Conservation (phyloP, 2,329 filamentous ascomycete genomes). For the Colletotrichum sansevieriae region DNA sequence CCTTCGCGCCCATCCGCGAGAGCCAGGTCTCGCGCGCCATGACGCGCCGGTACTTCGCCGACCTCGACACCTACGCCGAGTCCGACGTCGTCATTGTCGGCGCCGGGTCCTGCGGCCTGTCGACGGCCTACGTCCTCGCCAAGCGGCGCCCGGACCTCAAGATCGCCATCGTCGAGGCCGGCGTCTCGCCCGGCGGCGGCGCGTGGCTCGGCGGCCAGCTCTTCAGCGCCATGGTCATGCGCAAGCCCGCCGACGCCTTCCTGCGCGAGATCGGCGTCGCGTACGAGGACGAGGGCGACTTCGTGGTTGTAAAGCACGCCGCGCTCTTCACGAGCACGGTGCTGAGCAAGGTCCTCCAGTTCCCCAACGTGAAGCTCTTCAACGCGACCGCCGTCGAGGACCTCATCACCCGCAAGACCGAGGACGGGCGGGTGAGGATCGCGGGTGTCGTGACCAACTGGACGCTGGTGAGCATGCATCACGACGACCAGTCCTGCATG, state of each 20-base stretch:
- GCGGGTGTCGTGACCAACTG: constrained; percentile 96
- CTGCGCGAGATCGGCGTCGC: constrained; percentile 84
- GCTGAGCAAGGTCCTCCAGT: constrained; percentile 82
- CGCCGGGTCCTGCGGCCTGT: constrained; percentile 89
- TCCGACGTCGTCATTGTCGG: constrained; percentile 95
- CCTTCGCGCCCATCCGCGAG: constrained; percentile 89
- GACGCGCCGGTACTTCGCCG: constrained; percentile 92
- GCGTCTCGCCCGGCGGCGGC: constrained; percentile 87
- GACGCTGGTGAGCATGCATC: constrained; percentile 90
- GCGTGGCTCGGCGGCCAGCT: constrained; percentile 95
- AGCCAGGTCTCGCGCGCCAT: constrained; percentile 93
- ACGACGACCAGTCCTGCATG: constrained; percentile 95
- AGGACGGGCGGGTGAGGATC: constrained; percentile 72
- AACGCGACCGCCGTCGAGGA: constrained; percentile 95
- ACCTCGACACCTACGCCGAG: constrained; percentile 90
- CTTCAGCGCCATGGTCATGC: constrained; percentile 95
- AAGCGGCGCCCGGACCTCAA: constrained; percentile 89
- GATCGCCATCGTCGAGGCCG: constrained; percentile 91
- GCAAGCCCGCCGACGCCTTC: constrained; percentile 90
- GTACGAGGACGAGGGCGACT: constrained; percentile 83
- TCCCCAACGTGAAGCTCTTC: constrained; percentile 96
- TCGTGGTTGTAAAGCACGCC: constrained; percentile 94
- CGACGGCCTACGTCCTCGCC: constrained; percentile 85
- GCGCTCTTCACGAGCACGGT: constrained; percentile 92
- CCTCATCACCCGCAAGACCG: constrained; percentile 81